These are phyloP conservation scores for Kwoniella sp. DNA, from an alignment of 768 basidiomycete species.

Conservation along the genomic window DNA sequence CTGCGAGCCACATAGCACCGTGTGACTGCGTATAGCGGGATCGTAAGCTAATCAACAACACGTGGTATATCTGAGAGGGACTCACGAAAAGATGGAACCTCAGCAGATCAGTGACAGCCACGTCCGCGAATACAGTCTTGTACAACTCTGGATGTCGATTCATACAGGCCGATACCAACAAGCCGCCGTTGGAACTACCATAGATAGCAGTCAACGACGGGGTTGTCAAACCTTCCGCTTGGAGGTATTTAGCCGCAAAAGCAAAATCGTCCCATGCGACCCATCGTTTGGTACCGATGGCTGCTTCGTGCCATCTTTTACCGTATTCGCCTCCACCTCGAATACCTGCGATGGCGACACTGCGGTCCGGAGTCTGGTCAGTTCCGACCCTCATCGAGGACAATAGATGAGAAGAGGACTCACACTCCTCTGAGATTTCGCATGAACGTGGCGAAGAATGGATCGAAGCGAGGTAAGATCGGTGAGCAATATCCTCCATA, in stretches of 20 bases:
- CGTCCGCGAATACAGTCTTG: conserved; percentile 18
- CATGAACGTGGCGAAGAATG: conserved; percentile 24
- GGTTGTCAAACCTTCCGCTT: conserved; percentile 15
- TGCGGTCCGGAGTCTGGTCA: neutral
- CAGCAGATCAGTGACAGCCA: conserved; percentile 11
- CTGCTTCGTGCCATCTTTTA: conserved; percentile 24
- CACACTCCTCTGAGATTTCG: conserved; percentile 21
- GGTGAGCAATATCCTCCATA: conserved; percentile 23
- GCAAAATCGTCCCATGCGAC: conserved; percentile 27
- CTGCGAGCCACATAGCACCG: conserved; percentile 22
- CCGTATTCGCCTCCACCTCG: conserved; percentile 29
- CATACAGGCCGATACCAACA: conserved; percentile 17
- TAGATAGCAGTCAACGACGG: conserved; percentile 18
- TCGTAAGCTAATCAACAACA: no score
- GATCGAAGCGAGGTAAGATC: conserved; percentile 16
- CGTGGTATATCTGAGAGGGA: neutral
- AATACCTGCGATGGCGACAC: conserved; percentile 24
- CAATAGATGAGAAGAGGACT: no score
- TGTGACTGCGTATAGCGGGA: conserved; percentile 11
- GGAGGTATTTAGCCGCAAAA: conserved; percentile 20
- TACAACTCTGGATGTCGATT: conserved; percentile 20
- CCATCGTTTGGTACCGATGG: conserved; percentile 12
- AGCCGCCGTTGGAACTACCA: conserved; percentile 26
- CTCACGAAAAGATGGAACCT: conserved; percentile 24
- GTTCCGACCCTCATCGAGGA: no score